A percentile compares a stretch with the other conserved stretches of the same genome.
Conservation (phyloP, 352 stramenopile genomes). For the Phytophthora sp. region DNA sequence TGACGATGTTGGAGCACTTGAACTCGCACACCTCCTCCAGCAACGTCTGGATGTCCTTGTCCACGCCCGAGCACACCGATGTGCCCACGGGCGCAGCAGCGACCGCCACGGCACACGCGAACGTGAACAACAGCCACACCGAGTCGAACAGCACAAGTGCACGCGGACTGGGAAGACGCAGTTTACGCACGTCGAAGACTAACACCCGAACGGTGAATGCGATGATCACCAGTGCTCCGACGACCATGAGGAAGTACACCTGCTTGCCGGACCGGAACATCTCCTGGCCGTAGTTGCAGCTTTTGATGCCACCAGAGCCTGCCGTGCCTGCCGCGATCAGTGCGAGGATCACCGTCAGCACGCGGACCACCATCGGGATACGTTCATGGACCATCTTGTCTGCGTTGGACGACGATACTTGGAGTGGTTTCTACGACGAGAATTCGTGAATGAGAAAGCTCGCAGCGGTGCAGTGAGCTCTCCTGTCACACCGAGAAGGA, state of each 20-base stretch:
- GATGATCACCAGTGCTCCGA: constrained; percentile 46
- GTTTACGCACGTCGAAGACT: constrained; percentile 64
- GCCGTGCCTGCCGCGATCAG: constrained; percentile 48
- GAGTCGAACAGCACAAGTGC: constrained; percentile 53
- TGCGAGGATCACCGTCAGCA: constrained; percentile 48
- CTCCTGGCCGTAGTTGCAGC: constrained; percentile 54
- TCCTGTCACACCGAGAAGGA: background rate
- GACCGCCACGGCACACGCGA: constrained; percentile 57
- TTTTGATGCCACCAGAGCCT: constrained; percentile 49
- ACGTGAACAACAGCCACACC: constrained; percentile 64
- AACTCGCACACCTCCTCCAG: constrained; percentile 73
- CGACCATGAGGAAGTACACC: constrained; percentile 62
- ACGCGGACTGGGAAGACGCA: constrained; percentile 44
- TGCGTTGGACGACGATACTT: background rate
- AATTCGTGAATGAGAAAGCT: constrained; percentile 17
- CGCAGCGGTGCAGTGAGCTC: background rate
- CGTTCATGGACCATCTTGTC: constrained; percentile 44
- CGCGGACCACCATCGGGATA: constrained; percentile 44
- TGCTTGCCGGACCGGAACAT: constrained; percentile 59
- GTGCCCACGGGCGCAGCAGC: constrained; percentile 57
- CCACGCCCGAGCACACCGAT: constrained; percentile 56
- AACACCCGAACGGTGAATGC: constrained; percentile 43
- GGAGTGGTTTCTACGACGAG: constrained; percentile 5
- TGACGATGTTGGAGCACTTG: constrained; percentile 63
- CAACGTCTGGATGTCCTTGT: constrained; percentile 49